These are phyloP conservation scores for Corchorus capsularis DNA, from an alignment of 345 rosid species.

Conservation along the genomic window DNA sequence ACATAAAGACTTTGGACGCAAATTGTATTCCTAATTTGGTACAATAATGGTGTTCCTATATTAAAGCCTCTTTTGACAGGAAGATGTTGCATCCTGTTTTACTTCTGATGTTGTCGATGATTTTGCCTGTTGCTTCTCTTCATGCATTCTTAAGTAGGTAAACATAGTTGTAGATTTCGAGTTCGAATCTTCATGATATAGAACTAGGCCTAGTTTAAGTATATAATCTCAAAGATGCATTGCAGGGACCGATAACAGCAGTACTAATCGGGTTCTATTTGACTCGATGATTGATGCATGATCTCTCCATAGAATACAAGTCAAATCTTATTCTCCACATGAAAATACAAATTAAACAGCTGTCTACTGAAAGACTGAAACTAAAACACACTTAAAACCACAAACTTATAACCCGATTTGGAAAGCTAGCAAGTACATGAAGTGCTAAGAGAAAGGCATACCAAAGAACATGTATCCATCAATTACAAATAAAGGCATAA, in stretches of 20 bases:
- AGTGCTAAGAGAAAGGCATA: too few species aligned
- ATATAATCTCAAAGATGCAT: neutral
- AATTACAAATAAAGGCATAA: neutral
- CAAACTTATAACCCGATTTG: too few species aligned
- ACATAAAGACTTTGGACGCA: neutral
- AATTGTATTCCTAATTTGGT: neutral
- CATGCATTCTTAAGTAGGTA: neutral
- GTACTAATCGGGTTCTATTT: too few species aligned
- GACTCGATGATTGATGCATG: too few species aligned
- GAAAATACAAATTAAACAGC: too few species aligned
- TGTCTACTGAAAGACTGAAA: too few species aligned
- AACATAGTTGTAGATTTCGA: neutral
- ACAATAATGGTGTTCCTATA: neutral
- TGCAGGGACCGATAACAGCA: neutral
- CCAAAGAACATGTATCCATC: neutral
- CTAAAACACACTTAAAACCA: too few species aligned
- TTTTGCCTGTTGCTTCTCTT: neutral
- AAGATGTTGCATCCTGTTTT: neutral
- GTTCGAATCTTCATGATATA: neutral
- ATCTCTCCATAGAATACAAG: too few species aligned
- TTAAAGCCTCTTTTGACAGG: neutral
- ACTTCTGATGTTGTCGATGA: neutral
- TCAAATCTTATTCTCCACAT: too few species aligned
- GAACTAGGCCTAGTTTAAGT: too few species aligned
- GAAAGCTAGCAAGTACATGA: neutral